Evolutionary conservation across 805 yeast genomes (phyloP), one percentile per base, ranked within the genome.

Genomic region (Suhomyces kilbournensis): DNA sequence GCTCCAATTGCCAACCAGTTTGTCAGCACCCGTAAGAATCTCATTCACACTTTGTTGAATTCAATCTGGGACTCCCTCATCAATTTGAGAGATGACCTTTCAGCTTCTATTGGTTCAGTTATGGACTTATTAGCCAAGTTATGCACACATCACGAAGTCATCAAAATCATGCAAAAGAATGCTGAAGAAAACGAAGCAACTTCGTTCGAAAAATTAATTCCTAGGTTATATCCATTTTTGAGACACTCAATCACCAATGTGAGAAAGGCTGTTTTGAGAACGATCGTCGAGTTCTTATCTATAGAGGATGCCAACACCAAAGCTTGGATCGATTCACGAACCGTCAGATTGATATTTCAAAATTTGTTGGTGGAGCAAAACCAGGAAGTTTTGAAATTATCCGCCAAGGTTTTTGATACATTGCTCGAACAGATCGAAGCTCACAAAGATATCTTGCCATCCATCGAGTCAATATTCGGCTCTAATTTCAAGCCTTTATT

Each of bases 211-310:
- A 74, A 75, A 46, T 72, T 94, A 53, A 90, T 94, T n/a, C 98
- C 99, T 2, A 82, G 93, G 58, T 75, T 94, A 38, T 93, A 86
- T 62, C 97, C 97, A 20, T 94, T 94, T 62, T 76, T 94, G 56
- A 82, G 99, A 58, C 99, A 94, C 69, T 90, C 98, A 1, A 91
- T 94, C 53, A 80, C 92, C 1, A 88, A 90, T 60, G 98, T 94
- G 10, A 80, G 99, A 59, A 86, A 83, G 61, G 89, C 98, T 0
- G 97, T 93, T 1, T 71, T 94, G 40, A 82, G 88, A 55, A 86
- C 97, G 0, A 72, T 94, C 25, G 64, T 81, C 40, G 94, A 96
- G 47, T 92, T 96, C 62, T 72, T 91, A 51, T 75, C 81, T 12
- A 77, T 82, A 19, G 71, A 77, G 10, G 83, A 85, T 55, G 74